Conservation (phyloP, 2,329 filamentous ascomycete genomes). For the Coniochaeta pulveracea region DNA sequence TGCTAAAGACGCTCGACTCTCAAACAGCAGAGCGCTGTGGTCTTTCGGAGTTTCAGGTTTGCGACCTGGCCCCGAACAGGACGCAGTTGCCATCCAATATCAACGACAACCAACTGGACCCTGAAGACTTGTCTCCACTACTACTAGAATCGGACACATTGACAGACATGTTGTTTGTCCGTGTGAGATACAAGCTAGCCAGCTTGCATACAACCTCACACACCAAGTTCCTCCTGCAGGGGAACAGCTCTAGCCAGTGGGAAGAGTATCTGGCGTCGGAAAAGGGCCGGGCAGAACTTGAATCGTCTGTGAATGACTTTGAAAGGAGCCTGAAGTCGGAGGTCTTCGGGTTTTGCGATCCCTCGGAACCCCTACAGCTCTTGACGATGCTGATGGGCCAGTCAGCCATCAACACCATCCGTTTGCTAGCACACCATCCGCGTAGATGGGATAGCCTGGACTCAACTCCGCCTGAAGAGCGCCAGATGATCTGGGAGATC, state of each 20-base stretch:
- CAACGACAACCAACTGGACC: constrained; percentile 16
- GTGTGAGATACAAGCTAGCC: constrained; percentile 6
- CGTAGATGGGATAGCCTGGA: constrained; percentile 18
- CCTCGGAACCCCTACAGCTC: constrained; percentile 12
- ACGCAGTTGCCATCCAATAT: constrained; percentile 16
- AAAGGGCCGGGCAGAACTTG: constrained; percentile 5
- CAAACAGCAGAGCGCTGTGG: constrained; percentile 14
- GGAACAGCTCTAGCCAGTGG: neutral
- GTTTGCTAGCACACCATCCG: constrained; percentile 14
- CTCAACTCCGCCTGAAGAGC: constrained; percentile 16
- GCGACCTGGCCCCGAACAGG: constrained; percentile 7
- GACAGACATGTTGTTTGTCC: constrained; percentile 6
- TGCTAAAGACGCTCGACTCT: constrained; percentile 19
- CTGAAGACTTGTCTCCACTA: constrained; percentile 5
- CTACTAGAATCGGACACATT: neutral
- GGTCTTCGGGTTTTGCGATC: constrained; percentile 7
- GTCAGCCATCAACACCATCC: constrained; percentile 10
- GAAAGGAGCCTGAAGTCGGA: constrained; percentile 15
- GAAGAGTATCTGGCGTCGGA: neutral
- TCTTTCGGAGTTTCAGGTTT: constrained; percentile 10
- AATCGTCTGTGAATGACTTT: constrained; percentile 11
- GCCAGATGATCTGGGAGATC: constrained; percentile 17
- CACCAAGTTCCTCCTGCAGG: constrained; percentile 4
- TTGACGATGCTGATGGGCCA: constrained; percentile 9
- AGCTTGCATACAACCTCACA: constrained; percentile 5